Conservation (phyloP, 805 yeast genomes). For the Candida manassasensis region DNA sequence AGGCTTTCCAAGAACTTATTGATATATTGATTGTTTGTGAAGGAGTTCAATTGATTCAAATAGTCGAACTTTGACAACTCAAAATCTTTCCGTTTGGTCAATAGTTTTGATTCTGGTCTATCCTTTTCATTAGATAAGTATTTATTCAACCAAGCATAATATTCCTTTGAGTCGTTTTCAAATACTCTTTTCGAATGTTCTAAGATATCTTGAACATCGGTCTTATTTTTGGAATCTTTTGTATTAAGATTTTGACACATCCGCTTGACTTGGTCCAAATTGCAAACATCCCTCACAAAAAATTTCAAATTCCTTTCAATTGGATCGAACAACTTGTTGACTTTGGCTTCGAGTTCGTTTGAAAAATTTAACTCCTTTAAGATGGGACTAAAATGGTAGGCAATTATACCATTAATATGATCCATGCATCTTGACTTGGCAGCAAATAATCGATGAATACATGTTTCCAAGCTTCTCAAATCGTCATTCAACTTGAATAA, state of each 20-base stretch:
- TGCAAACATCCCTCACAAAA: constrained; percentile 26
- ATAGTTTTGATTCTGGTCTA: constrained; percentile 36
- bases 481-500: constrained; percentile 27
- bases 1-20: constrained; percentile 33
- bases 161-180: constrained; percentile 38
- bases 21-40: constrained; percentile 36
- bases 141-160: constrained; percentile 40
- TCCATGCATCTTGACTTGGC: constrained; percentile 22
- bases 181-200: constrained; percentile 26
- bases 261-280: constrained; percentile 22
- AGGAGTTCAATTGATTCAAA: constrained; percentile 34
- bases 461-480: constrained; percentile 23
- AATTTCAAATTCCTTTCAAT: constrained; percentile 27
- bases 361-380: constrained; percentile 20
- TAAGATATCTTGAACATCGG: constrained; percentile 19
- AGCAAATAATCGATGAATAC: constrained; percentile 15
- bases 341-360: constrained; percentile 19
- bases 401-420: constrained; percentile 15
- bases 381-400: constrained; percentile 22
- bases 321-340: constrained; percentile 27
- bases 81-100: constrained; percentile 32
- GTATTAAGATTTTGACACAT: constrained; percentile 14
- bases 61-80: constrained; percentile 45
- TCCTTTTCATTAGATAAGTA: constrained; percentile 41
- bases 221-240: constrained; percentile 4